Conservation (phyloP, 768 basidiomycete genomes). For the Boletus rex-veris region DNA sequence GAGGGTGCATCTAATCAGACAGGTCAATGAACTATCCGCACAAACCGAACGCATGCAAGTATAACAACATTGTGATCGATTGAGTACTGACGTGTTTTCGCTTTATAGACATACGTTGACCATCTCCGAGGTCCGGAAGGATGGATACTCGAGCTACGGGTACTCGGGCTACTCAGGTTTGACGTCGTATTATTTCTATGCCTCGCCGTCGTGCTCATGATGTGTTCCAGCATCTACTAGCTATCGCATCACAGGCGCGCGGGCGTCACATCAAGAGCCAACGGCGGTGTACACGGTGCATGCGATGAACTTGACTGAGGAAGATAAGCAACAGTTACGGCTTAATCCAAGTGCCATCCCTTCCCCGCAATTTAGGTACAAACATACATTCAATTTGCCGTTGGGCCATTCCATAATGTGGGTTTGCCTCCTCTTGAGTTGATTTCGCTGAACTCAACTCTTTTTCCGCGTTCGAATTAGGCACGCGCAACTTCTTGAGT, state of each 20-base stretch:
- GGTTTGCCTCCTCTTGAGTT: background rate
- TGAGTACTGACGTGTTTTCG: background rate
- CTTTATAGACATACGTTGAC: conserved; percentile 10
- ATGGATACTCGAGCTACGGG: background rate
- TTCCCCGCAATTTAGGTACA: conserved; percentile 18
- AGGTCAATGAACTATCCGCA: conserved; percentile 16
- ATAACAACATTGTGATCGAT: background rate
- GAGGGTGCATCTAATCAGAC: conserved; percentile 17
- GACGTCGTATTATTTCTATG: background rate
- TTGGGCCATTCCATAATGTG: conserved; percentile 20
- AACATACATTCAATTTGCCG: conserved; percentile 16
- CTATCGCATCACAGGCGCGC: conserved; percentile 5
- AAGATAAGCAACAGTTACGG: conserved; percentile 29
- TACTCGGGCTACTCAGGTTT: background rate
- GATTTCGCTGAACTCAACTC: background rate
- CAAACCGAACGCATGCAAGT: background rate
- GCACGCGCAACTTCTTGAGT: conserved; percentile 39
- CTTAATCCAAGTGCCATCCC: conserved; percentile 21
- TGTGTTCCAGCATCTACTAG: too few species aligned
- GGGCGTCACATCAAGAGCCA: conserved; percentile 16
- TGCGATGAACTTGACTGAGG: conserved; percentile 25
- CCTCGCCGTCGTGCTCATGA: background rate
- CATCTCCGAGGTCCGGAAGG: conserved; percentile 6
- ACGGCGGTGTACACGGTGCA: conserved; percentile 20
- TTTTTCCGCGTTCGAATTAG: conserved; percentile 13